Percentiles rank a stretch among this genome's conserved stretches.
Conservation (phyloP, 176 grass and related monocot genomes). For the Phyllostachys edulis region DNA sequence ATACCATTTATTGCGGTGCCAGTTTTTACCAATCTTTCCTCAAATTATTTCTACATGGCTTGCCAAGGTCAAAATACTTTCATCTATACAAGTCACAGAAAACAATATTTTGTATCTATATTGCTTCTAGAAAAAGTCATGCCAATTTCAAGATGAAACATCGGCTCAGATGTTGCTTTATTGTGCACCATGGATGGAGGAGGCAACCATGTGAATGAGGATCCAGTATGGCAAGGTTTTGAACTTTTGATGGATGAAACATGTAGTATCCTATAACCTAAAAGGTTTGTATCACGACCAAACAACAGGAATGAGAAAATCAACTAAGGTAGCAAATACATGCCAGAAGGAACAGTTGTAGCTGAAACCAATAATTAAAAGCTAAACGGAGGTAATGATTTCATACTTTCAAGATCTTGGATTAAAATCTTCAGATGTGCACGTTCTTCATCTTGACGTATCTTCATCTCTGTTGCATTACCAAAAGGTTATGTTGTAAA, state of each 20-base stretch:
- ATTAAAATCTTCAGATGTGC: constrained; percentile 80
- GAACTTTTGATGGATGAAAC: neutral
- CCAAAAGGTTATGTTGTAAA: constrained; percentile 11
- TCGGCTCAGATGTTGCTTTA: neutral
- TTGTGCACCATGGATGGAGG: neutral
- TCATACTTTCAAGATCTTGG: constrained; percentile 77
- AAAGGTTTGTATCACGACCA: neutral
- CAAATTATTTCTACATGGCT: neutral
- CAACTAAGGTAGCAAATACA: neutral
- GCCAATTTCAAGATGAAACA: constrained; percentile 15
- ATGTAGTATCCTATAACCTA: neutral
- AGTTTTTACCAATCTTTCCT: neutral
- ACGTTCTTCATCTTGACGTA: constrained; percentile 71
- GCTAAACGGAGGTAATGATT: neutral
- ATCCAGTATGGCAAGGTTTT: neutral
- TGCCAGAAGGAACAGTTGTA: neutral
- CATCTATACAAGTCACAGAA: neutral
- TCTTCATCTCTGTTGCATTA: constrained; percentile 65
- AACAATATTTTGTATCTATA: neutral
- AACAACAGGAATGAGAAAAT: constrained; percentile 5
- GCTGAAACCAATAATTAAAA: constrained; percentile 13
- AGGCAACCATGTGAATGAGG: neutral
- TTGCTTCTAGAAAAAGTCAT: neutral
- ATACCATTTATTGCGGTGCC: neutral
- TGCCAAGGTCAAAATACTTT: constrained; percentile 13